These are phyloP conservation scores for Botryotinia narcissicola DNA, from an alignment of 2,329 filamentous ascomycete species.

Conservation along the genomic window DNA sequence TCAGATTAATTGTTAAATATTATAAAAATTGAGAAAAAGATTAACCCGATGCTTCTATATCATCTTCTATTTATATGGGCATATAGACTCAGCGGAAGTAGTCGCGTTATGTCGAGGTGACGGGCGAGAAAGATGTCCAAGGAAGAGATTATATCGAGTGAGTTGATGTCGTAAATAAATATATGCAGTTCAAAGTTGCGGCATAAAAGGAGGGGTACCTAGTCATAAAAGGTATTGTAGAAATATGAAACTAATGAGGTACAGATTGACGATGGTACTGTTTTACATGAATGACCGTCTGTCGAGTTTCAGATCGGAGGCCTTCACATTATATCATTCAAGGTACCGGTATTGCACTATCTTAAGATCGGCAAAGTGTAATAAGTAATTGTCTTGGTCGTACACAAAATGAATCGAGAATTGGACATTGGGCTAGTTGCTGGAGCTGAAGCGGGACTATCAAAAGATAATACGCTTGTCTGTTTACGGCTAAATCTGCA, in stretches of 20 bases:
- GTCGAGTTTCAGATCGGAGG: not conserved
- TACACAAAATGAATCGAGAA: not conserved
- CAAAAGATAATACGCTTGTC: not conserved
- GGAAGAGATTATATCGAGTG: no score
- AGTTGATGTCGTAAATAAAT: not conserved
- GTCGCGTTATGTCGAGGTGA: not conserved
- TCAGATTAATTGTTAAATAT: constrained; percentile 4
- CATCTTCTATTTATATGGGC: not conserved
- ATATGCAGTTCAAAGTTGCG: not conserved
- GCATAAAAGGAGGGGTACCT: constrained; percentile 2
- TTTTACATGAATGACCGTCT: not conserved
- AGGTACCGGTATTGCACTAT: not conserved
- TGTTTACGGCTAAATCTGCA: not conserved
- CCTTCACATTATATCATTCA: not conserved
- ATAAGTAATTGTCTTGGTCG: not conserved
- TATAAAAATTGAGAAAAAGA: not conserved
- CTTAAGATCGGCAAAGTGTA: not conserved
- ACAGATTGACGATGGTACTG: not conserved
- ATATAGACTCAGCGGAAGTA: not conserved
- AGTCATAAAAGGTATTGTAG: not conserved
- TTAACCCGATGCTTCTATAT: not conserved
- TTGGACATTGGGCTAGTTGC: not conserved
- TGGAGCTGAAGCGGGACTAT: not conserved
- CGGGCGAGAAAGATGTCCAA: not conserved
- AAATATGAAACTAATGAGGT: not conserved